Evolutionary conservation across 1,284 basidiomycete genomes (phyloP), one percentile per base, ranked within the genome.

Genomic region (Trichosporon faecale): DNA sequence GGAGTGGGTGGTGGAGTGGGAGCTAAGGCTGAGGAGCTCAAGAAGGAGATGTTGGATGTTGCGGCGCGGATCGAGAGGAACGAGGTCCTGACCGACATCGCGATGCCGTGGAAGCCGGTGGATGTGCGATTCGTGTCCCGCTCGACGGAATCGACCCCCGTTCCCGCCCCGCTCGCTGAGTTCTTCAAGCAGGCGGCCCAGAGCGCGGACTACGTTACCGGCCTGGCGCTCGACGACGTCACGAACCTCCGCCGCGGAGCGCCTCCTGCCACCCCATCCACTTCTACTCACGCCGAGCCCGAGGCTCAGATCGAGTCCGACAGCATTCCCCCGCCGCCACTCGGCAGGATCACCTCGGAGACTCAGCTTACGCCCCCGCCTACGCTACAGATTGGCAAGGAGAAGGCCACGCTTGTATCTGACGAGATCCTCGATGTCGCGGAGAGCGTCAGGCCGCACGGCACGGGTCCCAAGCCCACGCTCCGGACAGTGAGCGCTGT

Each of bases 351-450:
- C 27, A 16, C 16, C 29, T 9, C 12, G 9, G 29, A 33, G 27
- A 27, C 29, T 4, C 16, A 12, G 27, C 57, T 61, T 2, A 23
- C 57, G 2, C 60, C 72, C 8, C 72, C 72, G 1, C 40, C 14
- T 0, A 64, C 12, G 0, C 11, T 73, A 12, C 8, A 7, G 1
- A 35, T 71, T 18, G 64, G 33, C 5, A 49, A 60, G 16, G 21
- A 29, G 25, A 29, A 12, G 57, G 71, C 35, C 40, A 29, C n/a
- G 37, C 72, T 73, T 35, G 66, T 69, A 21, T 5, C 25, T 1
- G 72, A 73, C 68, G 70, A 71, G 49, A 68, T 73, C 31, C 29
- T 64, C 49, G 72, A 73, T 29, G 64, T 70, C 5, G 27, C 55
- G 2, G 72, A 70, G 67, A 33, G 29, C 21, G 66, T 44, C 23